phyloP scores from a whole-genome alignment of 78 protist species.

The Anaeramoeba flamelloides region DNA sequence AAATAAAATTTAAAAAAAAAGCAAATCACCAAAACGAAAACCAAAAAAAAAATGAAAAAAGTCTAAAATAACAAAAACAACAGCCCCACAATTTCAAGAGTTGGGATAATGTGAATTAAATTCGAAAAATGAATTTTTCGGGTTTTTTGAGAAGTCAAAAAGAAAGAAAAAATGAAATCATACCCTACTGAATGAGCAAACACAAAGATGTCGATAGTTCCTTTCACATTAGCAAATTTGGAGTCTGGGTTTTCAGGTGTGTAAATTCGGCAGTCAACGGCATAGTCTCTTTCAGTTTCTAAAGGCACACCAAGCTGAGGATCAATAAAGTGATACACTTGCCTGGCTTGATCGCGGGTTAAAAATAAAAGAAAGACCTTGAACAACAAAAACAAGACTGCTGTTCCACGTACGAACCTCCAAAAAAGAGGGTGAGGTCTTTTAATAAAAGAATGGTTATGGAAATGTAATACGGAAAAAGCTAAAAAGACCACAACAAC shows the following conservation, averaged over 20 bases:
- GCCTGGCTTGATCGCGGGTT: background rate
- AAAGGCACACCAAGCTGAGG: background rate
- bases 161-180: no score
- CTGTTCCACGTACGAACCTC: background rate
- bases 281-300: background rate
- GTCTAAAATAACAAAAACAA: no score
- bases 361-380: background rate
- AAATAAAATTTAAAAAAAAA: no score
- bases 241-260: background rate
- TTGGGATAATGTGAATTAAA: no score
- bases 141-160: no score
- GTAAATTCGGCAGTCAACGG: background rate
- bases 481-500: no score
- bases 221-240: background rate
- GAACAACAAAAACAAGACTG: background rate
- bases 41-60: no score
- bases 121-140: no score
- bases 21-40: no score
- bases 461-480: no score
- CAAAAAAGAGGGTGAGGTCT: background rate
- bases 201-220: background rate
- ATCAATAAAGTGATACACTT: background rate
- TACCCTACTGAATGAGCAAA: background rate
- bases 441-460: background rate
- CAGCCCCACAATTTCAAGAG: no score